Percentiles rank a stretch among this genome's conserved stretches.
phyloP scores from a whole-genome alignment of 2,329 filamentous ascomycete species.

The Stenocarpella maydis region DNA sequence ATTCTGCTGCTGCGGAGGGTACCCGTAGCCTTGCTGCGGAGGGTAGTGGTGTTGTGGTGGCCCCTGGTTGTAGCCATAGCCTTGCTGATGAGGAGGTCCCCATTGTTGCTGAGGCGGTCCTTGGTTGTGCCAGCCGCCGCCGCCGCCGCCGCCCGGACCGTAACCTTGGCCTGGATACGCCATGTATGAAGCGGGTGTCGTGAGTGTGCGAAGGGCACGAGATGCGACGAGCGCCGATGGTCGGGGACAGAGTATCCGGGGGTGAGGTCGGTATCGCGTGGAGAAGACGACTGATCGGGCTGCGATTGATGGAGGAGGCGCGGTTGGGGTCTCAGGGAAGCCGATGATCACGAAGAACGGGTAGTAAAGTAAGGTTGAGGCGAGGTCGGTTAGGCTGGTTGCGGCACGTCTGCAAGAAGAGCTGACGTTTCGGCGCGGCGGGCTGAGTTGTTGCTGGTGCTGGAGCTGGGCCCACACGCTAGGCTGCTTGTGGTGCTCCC shows the following conservation, averaged over 20 bases:
- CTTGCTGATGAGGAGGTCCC: slow-evolving; percentile 26
- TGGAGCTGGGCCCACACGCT: slow-evolving; percentile 10
- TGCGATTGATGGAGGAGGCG: background rate
- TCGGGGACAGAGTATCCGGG: background rate
- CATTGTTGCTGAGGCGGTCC: slow-evolving; percentile 36
- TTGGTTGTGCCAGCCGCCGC: slow-evolving; percentile 33
- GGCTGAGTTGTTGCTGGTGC: background rate
- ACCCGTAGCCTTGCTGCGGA: slow-evolving; percentile 32
- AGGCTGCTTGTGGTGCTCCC: background rate
- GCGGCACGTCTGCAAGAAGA: slow-evolving; percentile 13
- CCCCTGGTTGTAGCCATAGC: slow-evolving; percentile 20
- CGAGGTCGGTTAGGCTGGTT: background rate
- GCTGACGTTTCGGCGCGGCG: slow-evolving; percentile 13
- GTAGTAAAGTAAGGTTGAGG: slow-evolving; percentile 6
- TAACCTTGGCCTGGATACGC: slow-evolving; percentile 41
- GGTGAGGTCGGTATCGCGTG: background rate
- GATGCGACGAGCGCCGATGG: background rate
- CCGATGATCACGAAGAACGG: background rate
- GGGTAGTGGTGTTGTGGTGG: slow-evolving; percentile 28
- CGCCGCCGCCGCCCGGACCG: slow-evolving; percentile 38
- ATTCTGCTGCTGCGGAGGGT: slow-evolving; percentile 42
- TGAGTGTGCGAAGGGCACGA: background rate
- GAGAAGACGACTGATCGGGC: slow-evolving; percentile 1
- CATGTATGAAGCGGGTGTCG: slow-evolving; percentile 8
- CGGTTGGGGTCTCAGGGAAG: background rate